Base-by-base conservation (phyloP, 768 basidiomycete species). In the Daedalea quercina region DNA sequence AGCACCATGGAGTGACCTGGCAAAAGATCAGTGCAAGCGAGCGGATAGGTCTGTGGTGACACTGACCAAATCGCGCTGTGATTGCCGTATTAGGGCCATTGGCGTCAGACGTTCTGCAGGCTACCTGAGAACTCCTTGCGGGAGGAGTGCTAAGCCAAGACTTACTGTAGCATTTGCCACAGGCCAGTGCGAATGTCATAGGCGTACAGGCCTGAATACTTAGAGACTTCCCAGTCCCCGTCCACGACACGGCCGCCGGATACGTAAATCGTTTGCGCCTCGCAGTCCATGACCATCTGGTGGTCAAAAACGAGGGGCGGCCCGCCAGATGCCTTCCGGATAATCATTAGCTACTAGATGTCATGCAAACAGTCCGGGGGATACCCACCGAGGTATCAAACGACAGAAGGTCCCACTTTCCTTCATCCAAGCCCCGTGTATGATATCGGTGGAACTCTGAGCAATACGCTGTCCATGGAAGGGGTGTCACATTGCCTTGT, bases 1-100 rank as follows among this genome's bases (percentile, higher is more conserved):
- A 90, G 72, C 3, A 90, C 77, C 89, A 92, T 91, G 3, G 87
- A 88, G 67, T 91, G 89, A 0, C 87, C 86, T 84, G 22, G n/a
- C 13, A 52, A 45, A 20, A 50, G 41, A 31, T 42, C 25, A 35
- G 8, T 19, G 37, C 0, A 12, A 24, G 13, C 17, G 25, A 40
- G 24, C 3, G 11, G 45, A 6, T 31, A 11, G 11, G 4, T 11
- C 28, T 6, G 28, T 31, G 28, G 28, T 11, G 28, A 17, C 11
- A 13, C 70, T 48, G 60, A 81, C 84, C 87, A 54, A 74, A 86
- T 19, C 87, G 83, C 9, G 80, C 71, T 1, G 83, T 75, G 20
- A 87, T 80, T 20, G 69, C 55, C 1, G 69, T 66, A 47, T 76
- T 74, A 0, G 70, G 66, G 3, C 66, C 57, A 3, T 68, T 48